Conservation (phyloP, 805 yeast genomes). For the Sporopachydermia quercuum region DNA sequence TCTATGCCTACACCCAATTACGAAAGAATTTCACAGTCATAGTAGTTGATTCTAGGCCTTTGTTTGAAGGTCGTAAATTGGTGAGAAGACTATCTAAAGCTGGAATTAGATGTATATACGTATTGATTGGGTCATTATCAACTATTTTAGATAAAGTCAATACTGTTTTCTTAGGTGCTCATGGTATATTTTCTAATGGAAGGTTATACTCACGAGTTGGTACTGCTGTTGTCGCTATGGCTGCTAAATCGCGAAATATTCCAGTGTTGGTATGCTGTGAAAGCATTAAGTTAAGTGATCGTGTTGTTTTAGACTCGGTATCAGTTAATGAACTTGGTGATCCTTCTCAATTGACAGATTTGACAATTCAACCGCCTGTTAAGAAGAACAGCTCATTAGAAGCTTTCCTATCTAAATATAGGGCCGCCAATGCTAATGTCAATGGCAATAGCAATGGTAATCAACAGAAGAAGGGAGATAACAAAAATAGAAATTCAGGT, state of each 20-base stretch:
- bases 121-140: conserved; percentile 62
- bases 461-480: conserved; percentile 4
- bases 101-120: conserved; percentile 65
- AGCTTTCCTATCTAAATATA: conserved; percentile 37
- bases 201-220: conserved; percentile 88
- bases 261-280: conserved; percentile 96
- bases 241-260: conserved; percentile 72
- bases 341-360: conserved; percentile 48
- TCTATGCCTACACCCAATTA: conserved; percentile 45
- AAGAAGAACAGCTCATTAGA: conserved; percentile 51
- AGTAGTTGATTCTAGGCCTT: conserved; percentile 84
- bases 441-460: conserved; percentile 15
- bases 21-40: conserved; percentile 63
- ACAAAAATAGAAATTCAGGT: neutral
- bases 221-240: conserved; percentile 84
- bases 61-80: conserved; percentile 80
- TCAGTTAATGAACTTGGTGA: conserved; percentile 86
- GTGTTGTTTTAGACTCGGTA: conserved; percentile 92
- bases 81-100: conserved; percentile 45
- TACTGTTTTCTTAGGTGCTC: conserved; percentile 88
- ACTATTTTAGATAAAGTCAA: conserved; percentile 78
- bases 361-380: conserved; percentile 35
- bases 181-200: conserved; percentile 93
- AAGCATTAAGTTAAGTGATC: conserved; percentile 83
- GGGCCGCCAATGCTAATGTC: conserved; percentile 17